phyloP scores from a whole-genome alignment of 495 filamentous ascomycete species.

The Collariella sp. region DNA sequence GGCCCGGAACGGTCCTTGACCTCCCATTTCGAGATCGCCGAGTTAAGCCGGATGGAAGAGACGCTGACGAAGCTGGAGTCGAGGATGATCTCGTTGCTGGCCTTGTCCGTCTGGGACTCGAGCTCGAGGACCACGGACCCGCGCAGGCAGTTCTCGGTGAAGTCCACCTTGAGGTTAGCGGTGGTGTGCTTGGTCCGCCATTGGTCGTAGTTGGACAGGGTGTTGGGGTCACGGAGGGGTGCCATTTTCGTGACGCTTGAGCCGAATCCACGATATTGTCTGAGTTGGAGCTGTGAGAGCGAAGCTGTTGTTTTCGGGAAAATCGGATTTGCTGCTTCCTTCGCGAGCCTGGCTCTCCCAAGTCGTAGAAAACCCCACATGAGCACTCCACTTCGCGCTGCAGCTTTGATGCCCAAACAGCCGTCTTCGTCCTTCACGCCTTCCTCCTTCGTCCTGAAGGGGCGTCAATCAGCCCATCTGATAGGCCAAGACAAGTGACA shows the following conservation, averaged over 20 bases:
- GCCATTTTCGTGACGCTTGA: constrained; percentile 40
- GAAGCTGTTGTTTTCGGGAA: constrained; percentile 12
- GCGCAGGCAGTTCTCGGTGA: constrained; percentile 60
- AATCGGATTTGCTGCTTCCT: constrained; percentile 15
- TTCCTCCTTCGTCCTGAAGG: constrained; percentile 21
- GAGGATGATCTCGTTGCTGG: constrained; percentile 67
- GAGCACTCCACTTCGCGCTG: background rate
- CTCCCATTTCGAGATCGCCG: constrained; percentile 51
- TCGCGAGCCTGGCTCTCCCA: constrained; percentile 21
- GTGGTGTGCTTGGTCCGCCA: constrained; percentile 74
- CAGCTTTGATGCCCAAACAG: constrained; percentile 9
- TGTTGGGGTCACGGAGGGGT: constrained; percentile 73
- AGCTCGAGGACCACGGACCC: constrained; percentile 70
- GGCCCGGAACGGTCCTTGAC: constrained; percentile 60
- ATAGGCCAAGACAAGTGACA: constrained; percentile 11
- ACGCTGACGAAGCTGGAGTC: constrained; percentile 79
- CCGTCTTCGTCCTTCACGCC: constrained; percentile 15
- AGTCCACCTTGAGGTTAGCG: constrained; percentile 72
- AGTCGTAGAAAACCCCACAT: constrained; percentile 27
- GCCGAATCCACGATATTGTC: constrained; percentile 25
- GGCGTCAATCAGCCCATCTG: constrained; percentile 7
- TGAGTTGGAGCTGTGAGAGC: constrained; percentile 8
- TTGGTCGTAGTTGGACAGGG: constrained; percentile 80
- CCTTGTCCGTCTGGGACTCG: constrained; percentile 58
- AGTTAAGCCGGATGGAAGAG: constrained; percentile 54